These are phyloP conservation scores for Penicillium hesseltinei DNA, from an alignment of 2,329 filamentous ascomycete species.

Conservation along the genomic window DNA sequence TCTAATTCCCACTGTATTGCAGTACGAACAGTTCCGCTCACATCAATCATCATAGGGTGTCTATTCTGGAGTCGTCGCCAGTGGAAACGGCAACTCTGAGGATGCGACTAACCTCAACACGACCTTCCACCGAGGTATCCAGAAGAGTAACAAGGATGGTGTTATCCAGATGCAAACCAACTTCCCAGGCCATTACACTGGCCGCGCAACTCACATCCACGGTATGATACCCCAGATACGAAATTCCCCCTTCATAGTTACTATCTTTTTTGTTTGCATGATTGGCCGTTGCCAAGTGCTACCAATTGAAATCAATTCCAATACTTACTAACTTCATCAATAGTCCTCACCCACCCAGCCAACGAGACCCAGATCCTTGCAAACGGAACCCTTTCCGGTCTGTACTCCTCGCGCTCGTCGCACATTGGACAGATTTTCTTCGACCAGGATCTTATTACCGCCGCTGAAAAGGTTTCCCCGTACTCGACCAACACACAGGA, in stretches of 20 bases:
- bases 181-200: constrained; percentile 49
- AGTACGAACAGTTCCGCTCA: background rate
- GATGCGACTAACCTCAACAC: constrained; percentile 43
- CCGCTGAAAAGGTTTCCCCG: constrained; percentile 50
- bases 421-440: constrained; percentile 67
- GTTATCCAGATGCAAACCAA: constrained; percentile 44
- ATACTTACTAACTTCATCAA: background rate
- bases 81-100: constrained; percentile 37
- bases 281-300: too few species aligned
- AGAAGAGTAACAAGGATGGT: constrained; percentile 43
- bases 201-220: constrained; percentile 39
- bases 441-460: constrained; percentile 56
- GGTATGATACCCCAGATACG: constrained; percentile 12
- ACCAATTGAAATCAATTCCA: background rate
- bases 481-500: constrained; percentile 50
- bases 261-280: too few species aligned
- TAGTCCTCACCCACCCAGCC: constrained; percentile 34
- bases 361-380: constrained; percentile 38
- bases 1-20: rapidly evolving
- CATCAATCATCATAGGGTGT: constrained; percentile 29
- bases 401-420: constrained; percentile 45
- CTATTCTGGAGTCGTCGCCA: constrained; percentile 40
- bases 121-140: constrained; percentile 48
- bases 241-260: background rate
- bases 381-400: constrained; percentile 54